Conservation (phyloP, 169 alveolate species). For the Eimeria acervulina region DNA sequence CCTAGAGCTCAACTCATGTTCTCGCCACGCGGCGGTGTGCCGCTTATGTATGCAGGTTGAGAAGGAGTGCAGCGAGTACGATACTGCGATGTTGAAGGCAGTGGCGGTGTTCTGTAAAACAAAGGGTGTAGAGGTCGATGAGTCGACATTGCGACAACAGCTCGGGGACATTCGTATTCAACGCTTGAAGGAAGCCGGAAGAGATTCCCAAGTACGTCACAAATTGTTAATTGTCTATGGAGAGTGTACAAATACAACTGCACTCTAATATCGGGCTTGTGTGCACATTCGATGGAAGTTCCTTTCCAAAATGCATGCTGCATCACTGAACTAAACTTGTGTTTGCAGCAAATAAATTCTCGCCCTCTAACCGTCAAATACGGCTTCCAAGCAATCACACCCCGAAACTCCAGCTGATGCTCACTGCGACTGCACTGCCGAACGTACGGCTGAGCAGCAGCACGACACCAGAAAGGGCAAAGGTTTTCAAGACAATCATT, state of each 20-base stretch:
- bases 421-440: neutral
- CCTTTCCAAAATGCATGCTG: neutral
- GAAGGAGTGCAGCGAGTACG: conserved; percentile 75
- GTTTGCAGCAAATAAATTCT: neutral
- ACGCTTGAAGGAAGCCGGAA: conserved; percentile 40
- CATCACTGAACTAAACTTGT: neutral
- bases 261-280: neutral
- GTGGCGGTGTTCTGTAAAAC: conserved; percentile 65
- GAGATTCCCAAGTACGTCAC: neutral
- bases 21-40: neutral
- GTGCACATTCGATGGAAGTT: neutral
- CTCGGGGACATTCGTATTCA: conserved; percentile 68
- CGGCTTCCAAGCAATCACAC: conserved; percentile 77
- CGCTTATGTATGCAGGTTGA: conserved; percentile 9
- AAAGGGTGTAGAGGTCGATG: conserved; percentile 65
- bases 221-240: neutral
- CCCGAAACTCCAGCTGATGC: conserved; percentile 37
- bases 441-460: neutral
- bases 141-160: conserved; percentile 54
- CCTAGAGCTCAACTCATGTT: neutral
- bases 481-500: neutral
- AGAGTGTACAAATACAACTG: neutral
- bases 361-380: conserved; percentile 77
- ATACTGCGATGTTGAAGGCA: conserved; percentile 67
- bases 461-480: neutral